Conservation (phyloP, 306 rosid genomes). For the Rosa persica region DNA sequence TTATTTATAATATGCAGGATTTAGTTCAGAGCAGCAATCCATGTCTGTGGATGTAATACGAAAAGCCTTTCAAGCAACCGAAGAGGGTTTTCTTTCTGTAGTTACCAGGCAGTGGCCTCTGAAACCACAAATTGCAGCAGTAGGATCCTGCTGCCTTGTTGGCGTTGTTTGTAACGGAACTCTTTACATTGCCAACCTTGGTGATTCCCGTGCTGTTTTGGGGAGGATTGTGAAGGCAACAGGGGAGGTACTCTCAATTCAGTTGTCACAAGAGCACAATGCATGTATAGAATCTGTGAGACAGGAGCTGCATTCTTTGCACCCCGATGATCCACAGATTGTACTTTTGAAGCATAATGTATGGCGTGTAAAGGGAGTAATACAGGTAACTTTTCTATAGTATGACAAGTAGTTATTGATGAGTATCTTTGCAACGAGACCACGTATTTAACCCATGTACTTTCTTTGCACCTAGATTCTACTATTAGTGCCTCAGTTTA, state of each 20-base stretch:
- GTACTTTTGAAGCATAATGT: slow-evolving; percentile 91
- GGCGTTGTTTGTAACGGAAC: slow-evolving; percentile 71
- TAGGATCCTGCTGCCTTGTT: slow-evolving; percentile 91
- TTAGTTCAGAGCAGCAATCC: slow-evolving; percentile 72
- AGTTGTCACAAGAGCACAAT: slow-evolving; percentile 78
- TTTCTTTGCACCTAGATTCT: slow-evolving; percentile 8
- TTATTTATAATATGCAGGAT: slow-evolving; percentile 51
- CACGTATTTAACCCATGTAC: background rate
- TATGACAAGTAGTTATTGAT: background rate
- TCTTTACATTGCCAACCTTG: slow-evolving; percentile 74
- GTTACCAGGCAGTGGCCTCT: slow-evolving; percentile 67
- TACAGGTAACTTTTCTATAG: slow-evolving; percentile 53
- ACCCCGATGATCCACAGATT: slow-evolving; percentile 76
- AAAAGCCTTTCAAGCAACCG: slow-evolving; percentile 90
- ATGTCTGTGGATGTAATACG: slow-evolving; percentile 79
- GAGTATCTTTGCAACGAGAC: slow-evolving; percentile 10
- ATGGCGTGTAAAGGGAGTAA: slow-evolving; percentile 88
- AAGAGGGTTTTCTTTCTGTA: slow-evolving; percentile 74
- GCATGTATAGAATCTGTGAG: slow-evolving; percentile 71
- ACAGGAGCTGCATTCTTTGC: slow-evolving; percentile 82
- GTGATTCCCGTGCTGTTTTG: slow-evolving; percentile 93
- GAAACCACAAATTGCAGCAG: slow-evolving; percentile 86
- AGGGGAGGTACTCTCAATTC: slow-evolving; percentile 74
- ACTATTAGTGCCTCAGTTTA: background rate
- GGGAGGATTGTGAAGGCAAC: slow-evolving; percentile 77